Evolutionary conservation across 2,329 filamentous ascomycete genomes (phyloP), one percentile per base, ranked within the genome.

Genomic region (Hypoxylon sp.): DNA sequence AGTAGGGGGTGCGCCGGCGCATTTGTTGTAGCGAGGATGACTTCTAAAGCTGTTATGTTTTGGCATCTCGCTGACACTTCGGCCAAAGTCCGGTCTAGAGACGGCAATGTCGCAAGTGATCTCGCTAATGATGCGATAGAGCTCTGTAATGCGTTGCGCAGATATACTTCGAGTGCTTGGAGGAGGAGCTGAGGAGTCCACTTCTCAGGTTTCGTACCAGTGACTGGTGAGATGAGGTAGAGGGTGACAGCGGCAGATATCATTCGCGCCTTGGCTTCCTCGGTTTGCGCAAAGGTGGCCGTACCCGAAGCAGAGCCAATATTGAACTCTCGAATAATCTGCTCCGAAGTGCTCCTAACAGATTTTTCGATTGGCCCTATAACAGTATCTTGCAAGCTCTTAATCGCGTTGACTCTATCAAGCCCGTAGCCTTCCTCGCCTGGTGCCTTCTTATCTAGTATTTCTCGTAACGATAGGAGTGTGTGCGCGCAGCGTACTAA

Each of bases 41-140:
- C 83, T 81, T 97, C 94, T 2, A 98, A 83, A 0, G 94, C 93
- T n/a, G 97, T 90, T 42, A 98, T 89, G 76, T 97, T 97, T 78
- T 97, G 94, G 77, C 95, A 98, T 50, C 93, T 87, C 4, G 91
- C 89, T 5, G 92, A 92, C 22, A 97, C 89, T 75, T 98, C 96
- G 14, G 88, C 84, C 1, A 98, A 85, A 0, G 94, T 92, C 56
- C 93, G 88, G 52, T 98, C 94, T 31, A 98, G 85, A 0, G 88
- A 91, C 0, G 95, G 93, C 2, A 98, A 85, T 64, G 93, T 92
- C 3, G 91, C 90, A 14, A 99, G 85, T 0, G 93, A 91, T 22
- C 94, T 86, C 1, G 92, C 86, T 9, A 99, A 84, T 0, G 90
- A 87, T 11, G 92, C 90, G 5, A 95, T 85, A 42, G 93, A 94